phyloP scores from a whole-genome alignment of 1,139 yeast genomes.

The Candida sanyaensis region DNA sequence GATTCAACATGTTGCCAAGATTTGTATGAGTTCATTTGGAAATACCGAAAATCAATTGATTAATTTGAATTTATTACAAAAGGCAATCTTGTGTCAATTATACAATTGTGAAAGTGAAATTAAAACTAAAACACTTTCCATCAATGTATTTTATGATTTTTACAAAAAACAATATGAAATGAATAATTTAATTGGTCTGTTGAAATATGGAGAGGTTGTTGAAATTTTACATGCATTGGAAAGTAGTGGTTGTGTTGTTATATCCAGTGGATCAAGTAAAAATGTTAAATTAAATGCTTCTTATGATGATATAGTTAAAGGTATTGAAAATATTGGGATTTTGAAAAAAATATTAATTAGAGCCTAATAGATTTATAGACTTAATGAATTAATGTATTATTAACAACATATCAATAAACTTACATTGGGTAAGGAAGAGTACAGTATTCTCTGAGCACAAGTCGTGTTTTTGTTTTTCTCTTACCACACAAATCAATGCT shows the following conservation, averaged over 20 bases:
- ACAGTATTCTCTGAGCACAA: too few species aligned
- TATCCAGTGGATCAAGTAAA: conserved; percentile 21
- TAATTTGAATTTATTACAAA: conserved; percentile 74
- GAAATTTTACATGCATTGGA: conserved; percentile 81
- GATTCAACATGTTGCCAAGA: conserved; percentile 76
- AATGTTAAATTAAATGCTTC: conserved; percentile 36
- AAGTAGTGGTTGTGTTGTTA: conserved; percentile 28
- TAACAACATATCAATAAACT: background rate
- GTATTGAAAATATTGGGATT: conserved; percentile 35
- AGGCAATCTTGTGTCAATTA: conserved; percentile 65
- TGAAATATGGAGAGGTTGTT: conserved; percentile 73
- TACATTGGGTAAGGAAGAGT: too few species aligned
- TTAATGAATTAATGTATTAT: conserved; percentile 2
- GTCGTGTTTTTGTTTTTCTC: too few species aligned
- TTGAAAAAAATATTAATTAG: conserved; percentile 24
- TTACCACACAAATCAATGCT: too few species aligned
- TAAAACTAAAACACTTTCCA: conserved; percentile 14
- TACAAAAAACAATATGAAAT: conserved; percentile 52
- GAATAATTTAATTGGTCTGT: conserved; percentile 51
- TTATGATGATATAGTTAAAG: conserved; percentile 35
- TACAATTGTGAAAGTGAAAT: conserved; percentile 47
- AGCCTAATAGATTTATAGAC: background rate
- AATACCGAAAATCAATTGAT: conserved; percentile 52
- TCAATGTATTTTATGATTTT: conserved; percentile 61
- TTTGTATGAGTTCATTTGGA: conserved; percentile 55